Conservation (phyloP, 2,329 filamentous ascomycete species). For the Aspergillus sp. region DNA sequence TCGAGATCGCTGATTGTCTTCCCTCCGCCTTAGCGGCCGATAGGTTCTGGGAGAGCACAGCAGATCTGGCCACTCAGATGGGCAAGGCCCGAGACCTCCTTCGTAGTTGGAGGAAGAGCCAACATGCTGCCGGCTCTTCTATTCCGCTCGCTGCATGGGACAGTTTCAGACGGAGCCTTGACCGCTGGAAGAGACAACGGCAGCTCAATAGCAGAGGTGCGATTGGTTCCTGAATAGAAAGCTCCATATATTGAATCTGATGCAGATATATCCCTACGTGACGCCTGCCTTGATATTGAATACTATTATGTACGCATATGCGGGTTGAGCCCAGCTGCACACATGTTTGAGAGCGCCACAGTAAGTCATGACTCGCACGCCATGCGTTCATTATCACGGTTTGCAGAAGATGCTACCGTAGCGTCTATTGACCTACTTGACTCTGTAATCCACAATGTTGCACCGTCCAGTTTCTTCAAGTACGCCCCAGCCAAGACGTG, state of each 20-base stretch:
- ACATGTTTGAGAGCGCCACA: background rate
- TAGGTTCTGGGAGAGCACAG: background rate
- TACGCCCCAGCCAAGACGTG: background rate
- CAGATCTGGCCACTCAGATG: slow-evolving; percentile 1
- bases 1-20: background rate
- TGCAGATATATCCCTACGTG: background rate
- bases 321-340: slow-evolving; percentile 1
- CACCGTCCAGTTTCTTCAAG: background rate
- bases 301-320: slow-evolving; percentile 7
- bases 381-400: background rate
- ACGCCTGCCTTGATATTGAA: slow-evolving; percentile 3
- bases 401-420: background rate
- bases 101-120: slow-evolving; percentile 1
- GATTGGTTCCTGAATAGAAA: no score
- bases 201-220: background rate
- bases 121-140: background rate
- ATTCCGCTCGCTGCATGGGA: background rate
- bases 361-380: no score
- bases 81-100: slow-evolving; percentile 7
- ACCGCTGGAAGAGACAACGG: slow-evolving; percentile 1
- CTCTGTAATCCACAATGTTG: background rate
- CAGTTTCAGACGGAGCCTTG: background rate
- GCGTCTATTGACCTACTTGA: slow-evolving; percentile 1
- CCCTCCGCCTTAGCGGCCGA: background rate
- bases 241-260: no score